These are phyloP conservation scores for Penicillium herquei DNA, from an alignment of 495 filamentous ascomycete species.

Conservation along the genomic window DNA sequence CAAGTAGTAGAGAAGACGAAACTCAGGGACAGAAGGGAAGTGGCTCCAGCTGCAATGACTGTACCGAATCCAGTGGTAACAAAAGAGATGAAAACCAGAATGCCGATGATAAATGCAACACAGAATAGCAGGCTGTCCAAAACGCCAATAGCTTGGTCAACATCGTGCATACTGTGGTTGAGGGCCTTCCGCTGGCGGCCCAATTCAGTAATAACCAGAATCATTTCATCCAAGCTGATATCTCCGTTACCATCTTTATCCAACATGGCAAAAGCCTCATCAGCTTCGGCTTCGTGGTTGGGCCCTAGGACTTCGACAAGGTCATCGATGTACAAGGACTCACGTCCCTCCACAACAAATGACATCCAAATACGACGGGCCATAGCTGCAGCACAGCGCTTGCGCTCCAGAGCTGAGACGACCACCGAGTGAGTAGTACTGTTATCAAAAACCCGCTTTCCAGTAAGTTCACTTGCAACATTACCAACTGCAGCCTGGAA, in stretches of 20 bases:
- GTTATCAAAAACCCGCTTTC: constrained; percentile 91
- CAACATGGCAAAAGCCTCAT: constrained; percentile 75
- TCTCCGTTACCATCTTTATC: constrained; percentile 92
- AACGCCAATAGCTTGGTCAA: constrained; percentile 89
- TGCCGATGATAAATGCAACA: constrained; percentile 72
- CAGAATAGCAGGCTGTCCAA: constrained; percentile 80
- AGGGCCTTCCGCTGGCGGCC: constrained; percentile 82
- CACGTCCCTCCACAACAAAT: constrained; percentile 86
- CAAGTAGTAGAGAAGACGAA: constrained; percentile 91
- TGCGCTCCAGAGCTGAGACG: constrained; percentile 81
- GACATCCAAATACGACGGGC: constrained; percentile 97
- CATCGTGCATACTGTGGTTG: constrained; percentile 90
- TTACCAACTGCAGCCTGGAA: constrained; percentile 91
- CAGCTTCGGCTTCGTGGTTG: constrained; percentile 67
- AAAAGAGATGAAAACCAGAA: constrained; percentile 90
- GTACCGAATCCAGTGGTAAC: constrained; percentile 80
- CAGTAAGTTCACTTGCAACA: constrained; percentile 88
- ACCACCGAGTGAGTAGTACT: constrained; percentile 85
- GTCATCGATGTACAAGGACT: constrained; percentile 76
- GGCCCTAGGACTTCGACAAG: constrained; percentile 82
- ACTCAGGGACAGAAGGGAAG: constrained; percentile 87
- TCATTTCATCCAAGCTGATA: constrained; percentile 92
- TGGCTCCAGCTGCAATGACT: constrained; percentile 90
- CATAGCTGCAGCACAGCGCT: constrained; percentile 77
- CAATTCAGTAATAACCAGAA: constrained; percentile 78